Evolutionary conservation across 176 grass and related monocot genomes (phyloP).

Genomic region (Oropetium thomaeum): DNA sequence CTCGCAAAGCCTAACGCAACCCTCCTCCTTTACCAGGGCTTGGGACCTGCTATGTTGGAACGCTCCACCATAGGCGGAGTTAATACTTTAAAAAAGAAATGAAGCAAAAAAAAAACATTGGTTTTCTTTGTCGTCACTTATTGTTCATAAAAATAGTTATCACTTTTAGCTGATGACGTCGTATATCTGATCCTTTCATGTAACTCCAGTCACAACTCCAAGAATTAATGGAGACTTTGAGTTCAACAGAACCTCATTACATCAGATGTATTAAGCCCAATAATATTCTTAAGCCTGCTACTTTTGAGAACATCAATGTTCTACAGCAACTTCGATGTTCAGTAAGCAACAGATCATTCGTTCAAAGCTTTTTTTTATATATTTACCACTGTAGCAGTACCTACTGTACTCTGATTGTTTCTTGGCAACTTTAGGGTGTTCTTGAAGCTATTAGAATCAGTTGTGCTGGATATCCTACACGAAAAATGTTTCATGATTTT

Average conservation of each 20-base stretch:
- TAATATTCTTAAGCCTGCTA: slow-evolving; percentile 82
- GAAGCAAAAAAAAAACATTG: slow-evolving; percentile 18
- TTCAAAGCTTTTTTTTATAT: slow-evolving; percentile 5
- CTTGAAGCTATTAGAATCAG: slow-evolving; percentile 98
- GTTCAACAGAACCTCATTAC: slow-evolving; percentile 84
- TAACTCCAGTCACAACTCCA: slow-evolving; percentile 78
- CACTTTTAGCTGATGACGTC: neutral
- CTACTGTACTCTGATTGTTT: slow-evolving; percentile 17
- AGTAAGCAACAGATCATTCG: slow-evolving; percentile 44
- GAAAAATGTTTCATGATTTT: slow-evolving; percentile 89
- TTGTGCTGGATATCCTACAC: slow-evolving; percentile 95
- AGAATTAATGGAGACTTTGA: slow-evolving; percentile 85
- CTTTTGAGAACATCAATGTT: slow-evolving; percentile 78
- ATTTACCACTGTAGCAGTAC: neutral
- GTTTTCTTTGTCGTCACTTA: slow-evolving; percentile 1
- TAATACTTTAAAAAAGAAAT: slow-evolving; percentile 16
- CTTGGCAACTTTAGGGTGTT: slow-evolving; percentile 69
- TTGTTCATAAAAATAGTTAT: slow-evolving; percentile 18
- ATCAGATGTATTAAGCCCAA: slow-evolving; percentile 97
- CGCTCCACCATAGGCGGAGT: no score
- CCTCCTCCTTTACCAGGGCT: no score
- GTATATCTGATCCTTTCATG: slow-evolving; percentile 27
- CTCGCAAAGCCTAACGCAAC: no score
- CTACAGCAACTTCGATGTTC: slow-evolving; percentile 90
- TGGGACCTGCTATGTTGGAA: no score